Evolutionary conservation across 176 grass and related monocot genomes (phyloP).

Genomic region (Bothriochloa decipiens): DNA sequence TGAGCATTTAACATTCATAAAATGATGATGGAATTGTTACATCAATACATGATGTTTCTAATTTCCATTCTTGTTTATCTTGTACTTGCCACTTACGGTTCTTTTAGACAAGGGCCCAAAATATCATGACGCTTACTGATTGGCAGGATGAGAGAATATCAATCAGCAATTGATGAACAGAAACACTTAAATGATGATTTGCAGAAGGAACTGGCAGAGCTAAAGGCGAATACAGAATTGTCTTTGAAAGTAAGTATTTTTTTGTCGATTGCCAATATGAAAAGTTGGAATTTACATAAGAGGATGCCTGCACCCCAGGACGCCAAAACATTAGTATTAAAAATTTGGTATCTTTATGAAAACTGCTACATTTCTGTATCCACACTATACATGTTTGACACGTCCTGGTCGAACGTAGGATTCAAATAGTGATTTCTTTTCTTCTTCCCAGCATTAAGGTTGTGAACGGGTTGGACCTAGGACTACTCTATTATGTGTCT

Average conservation of each 20-base stretch:
- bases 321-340: neutral
- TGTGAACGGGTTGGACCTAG: neutral
- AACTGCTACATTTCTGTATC: neutral
- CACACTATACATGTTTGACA: neutral
- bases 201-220: constrained; percentile 63
- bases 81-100: neutral
- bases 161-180: constrained; percentile 64
- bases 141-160: constrained; percentile 78
- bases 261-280: constrained; percentile 29
- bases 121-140: constrained; percentile 37
- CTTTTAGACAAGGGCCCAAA: constrained; percentile 2
- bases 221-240: constrained; percentile 64
- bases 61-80: neutral
- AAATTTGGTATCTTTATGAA: neutral
- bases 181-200: constrained; percentile 66
- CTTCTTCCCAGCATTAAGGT: neutral
- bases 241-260: constrained; percentile 66
- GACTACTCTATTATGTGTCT: neutral
- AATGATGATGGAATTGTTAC: neutral
- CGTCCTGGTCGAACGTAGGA: neutral
- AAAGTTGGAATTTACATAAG: neutral
- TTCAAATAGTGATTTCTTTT: neutral
- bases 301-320: neutral
- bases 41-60: constrained; percentile 5
- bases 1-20: constrained; percentile 22